Base-by-base conservation (phyloP, 106 monocot species). In the Acorus calamus region DNA sequence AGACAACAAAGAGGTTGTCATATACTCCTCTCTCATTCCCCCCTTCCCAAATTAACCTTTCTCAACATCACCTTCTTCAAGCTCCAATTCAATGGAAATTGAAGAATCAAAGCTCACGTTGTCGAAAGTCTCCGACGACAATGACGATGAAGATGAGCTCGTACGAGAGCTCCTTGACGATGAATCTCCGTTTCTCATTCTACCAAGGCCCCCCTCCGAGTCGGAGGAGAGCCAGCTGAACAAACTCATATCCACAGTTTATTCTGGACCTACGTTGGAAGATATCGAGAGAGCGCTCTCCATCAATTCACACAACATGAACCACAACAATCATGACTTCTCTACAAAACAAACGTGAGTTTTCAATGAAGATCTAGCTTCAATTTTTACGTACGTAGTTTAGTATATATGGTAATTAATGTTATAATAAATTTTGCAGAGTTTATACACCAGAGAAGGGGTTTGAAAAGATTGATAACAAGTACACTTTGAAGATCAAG, bases 401-500 rank as follows among this genome's bases (percentile, higher is more conserved):
- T 28, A 28, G 28, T 28, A 54, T 72, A 47, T 47, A 7, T 52
- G 3, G 9, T 45, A 10, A 14, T 62, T 44, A 7, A 28, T 47
- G 3, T 62, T 55, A 47, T 10, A 11, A 9, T 48, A 7, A 43
- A 3, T 42, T 13, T 52, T 78, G 73, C 64, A 96, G 94, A 56
- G 54, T 76, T 67, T 75, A 76, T 28, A 42, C 79, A 50, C 80
- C 81, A 46, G 88, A 88, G 74, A 91, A 85, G 65, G 80, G 84
- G 8, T 57, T 71, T 42, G 73, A 75, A 2, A 96, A 87, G 74
- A 79, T 81, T 53, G 87, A 91, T 54, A 85, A 83, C 69, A 91
- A 85, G 80, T 85, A 98, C 54, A 88, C 80, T 7, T 63, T 91
- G 46, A 91, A 59, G 66, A 83, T 98, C 44, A 98, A 79, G 70